Evolutionary conservation across 2,329 filamentous ascomycete species (phyloP).

Genomic region (Colletotrichum trifolii): DNA sequence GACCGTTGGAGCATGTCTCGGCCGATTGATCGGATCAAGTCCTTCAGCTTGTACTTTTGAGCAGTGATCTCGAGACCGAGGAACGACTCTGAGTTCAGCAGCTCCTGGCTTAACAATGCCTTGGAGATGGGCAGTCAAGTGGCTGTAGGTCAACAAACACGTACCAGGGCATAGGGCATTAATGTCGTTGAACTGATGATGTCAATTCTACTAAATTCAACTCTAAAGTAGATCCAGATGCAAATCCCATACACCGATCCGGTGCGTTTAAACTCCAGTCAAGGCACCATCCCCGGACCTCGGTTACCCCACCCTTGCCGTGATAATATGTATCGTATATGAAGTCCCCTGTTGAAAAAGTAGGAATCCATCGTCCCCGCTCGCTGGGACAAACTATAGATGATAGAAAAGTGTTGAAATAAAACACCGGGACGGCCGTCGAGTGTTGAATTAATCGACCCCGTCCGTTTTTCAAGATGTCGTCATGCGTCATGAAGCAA

Average conservation of each 20-base stretch:
- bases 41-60: too few species aligned
- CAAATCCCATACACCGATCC: background rate
- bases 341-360: slow-evolving; percentile 29
- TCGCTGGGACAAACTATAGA: slow-evolving; percentile 21
- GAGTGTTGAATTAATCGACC: slow-evolving; percentile 31
- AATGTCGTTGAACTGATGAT: background rate
- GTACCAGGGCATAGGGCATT: too few species aligned
- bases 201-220: background rate
- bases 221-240: background rate
- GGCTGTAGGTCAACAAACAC: too few species aligned
- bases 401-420: slow-evolving; percentile 24
- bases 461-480: background rate
- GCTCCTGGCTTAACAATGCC: too few species aligned
- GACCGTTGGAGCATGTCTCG: too few species aligned
- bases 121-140: too few species aligned
- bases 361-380: slow-evolving; percentile 27
- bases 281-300: background rate
- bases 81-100: too few species aligned
- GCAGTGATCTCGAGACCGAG: too few species aligned
- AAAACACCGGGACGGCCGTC: slow-evolving; percentile 13
- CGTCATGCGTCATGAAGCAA: slow-evolving; percentile 17
- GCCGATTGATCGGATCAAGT: too few species aligned
- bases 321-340: slow-evolving; percentile 1
- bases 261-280: slow-evolving; percentile 20
- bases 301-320: background rate